These are phyloP conservation scores for Coemansia guatemalensis DNA, from an alignment of 192 early-diverging fungal genomes.

Conservation along the genomic window DNA sequence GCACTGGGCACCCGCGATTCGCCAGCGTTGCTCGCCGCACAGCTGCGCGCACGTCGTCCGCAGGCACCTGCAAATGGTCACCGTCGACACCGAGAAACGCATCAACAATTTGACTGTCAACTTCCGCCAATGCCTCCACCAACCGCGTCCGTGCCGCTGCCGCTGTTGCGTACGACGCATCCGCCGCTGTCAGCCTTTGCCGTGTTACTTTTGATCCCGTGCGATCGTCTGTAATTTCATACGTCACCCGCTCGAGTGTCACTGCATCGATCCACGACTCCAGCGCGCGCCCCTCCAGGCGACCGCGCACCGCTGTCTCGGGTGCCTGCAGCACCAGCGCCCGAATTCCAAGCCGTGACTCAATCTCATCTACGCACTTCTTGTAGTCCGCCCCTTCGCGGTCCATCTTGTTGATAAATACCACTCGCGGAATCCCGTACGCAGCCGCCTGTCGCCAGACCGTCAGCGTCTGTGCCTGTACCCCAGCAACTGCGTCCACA, in stretches of 20 bases:
- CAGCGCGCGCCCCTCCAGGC: conserved; percentile 33
- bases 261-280: conserved; percentile 74
- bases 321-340: conserved; percentile 80
- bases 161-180: conserved; percentile 52
- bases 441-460: conserved; percentile 88
- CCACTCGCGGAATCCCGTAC: conserved; percentile 78
- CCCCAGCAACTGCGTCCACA: conserved; percentile 93
- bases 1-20: conserved; percentile 74
- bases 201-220: conserved; percentile 28
- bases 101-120: conserved; percentile 85
- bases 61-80: conserved; percentile 69
- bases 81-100: conserved; percentile 73
- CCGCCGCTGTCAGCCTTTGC: background rate
- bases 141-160: conserved; percentile 62
- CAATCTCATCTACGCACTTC: conserved; percentile 50
- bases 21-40: conserved; percentile 71
- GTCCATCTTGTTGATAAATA: conserved; percentile 98
- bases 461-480: conserved; percentile 96
- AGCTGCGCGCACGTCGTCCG: conserved; percentile 61
- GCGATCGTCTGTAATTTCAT: conserved; percentile 15
- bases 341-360: conserved; percentile 55
- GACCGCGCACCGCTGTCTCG: conserved; percentile 17
- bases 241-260: conserved; percentile 55
- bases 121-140: conserved; percentile 79
- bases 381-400: conserved; percentile 65